A percentile compares a stretch with the other conserved stretches of the same genome.
phyloP scores from a whole-genome alignment of 2,329 filamentous ascomycete genomes.

The Penicillium sp. region DNA sequence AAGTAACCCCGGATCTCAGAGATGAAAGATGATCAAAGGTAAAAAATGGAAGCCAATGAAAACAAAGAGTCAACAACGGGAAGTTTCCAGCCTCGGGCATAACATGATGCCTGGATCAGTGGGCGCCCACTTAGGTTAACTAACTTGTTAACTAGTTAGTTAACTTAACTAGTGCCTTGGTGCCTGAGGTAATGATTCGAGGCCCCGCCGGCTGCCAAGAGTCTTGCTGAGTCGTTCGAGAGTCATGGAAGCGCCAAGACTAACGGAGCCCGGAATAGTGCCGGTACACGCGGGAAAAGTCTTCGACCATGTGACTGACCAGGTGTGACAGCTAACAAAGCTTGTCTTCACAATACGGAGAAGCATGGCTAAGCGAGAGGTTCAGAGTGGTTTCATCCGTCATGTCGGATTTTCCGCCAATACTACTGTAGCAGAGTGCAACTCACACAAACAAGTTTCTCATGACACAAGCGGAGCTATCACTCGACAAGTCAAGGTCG shows the following conservation, averaged over 20 bases:
- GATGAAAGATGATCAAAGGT: not conserved
- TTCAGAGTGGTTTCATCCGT: not conserved
- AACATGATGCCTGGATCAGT: not conserved
- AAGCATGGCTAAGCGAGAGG: not conserved
- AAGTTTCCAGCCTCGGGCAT: not conserved
- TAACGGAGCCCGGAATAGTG: too few species aligned
- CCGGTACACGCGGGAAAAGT: too few species aligned
- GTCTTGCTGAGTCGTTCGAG: too few species aligned
- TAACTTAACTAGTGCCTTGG: not conserved
- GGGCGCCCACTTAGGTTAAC: not conserved
- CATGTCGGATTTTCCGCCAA: not conserved
- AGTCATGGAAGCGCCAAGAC: too few species aligned
- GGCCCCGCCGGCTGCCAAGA: not conserved
- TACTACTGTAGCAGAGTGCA: not conserved
- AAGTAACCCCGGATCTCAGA: too few species aligned
- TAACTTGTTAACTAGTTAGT: too few species aligned
- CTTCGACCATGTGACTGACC: not conserved
- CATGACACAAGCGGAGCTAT: not conserved
- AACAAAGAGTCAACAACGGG: not conserved
- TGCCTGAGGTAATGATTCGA: not conserved
- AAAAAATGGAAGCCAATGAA: not conserved
- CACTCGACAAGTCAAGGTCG: not conserved
- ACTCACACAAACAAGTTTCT: not conserved
- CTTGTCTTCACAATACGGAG: not conserved
- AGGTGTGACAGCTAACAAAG: not conserved